Conservation (phyloP, 768 basidiomycete species). For the Tephrocybe sp. region DNA sequence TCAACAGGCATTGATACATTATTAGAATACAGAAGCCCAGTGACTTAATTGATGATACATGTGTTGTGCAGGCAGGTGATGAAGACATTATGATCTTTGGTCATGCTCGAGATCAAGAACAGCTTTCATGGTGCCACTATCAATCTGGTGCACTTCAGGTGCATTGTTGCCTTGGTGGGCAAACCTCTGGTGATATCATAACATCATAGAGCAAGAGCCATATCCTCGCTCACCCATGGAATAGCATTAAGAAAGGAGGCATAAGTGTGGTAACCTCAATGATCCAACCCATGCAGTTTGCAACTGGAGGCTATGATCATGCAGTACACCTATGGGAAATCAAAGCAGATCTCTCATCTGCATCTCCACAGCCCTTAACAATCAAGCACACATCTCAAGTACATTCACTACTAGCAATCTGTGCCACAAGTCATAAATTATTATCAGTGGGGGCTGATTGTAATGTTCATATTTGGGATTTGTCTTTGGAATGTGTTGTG, state of each 20-base stretch:
- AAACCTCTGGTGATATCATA: background rate
- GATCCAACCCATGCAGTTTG: slow-evolving; percentile 42
- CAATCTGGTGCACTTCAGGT: slow-evolving; percentile 22
- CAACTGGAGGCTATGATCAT: slow-evolving; percentile 51
- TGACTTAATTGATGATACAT: slow-evolving; percentile 44
- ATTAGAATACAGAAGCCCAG: slow-evolving; percentile 17
- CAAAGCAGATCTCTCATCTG: slow-evolving; percentile 29
- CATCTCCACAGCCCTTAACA: slow-evolving; percentile 28
- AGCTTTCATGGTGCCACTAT: slow-evolving; percentile 26
- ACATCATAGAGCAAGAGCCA: too few species aligned
- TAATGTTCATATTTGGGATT: slow-evolving; percentile 43
- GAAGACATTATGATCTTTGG: slow-evolving; percentile 32
- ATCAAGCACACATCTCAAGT: slow-evolving; percentile 44
- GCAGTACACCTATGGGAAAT: slow-evolving; percentile 48
- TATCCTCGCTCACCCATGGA: slow-evolving; percentile 28
- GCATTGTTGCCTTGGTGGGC: slow-evolving; percentile 3
- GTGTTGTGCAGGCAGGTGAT: slow-evolving; percentile 28
- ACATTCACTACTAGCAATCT: slow-evolving; percentile 41
- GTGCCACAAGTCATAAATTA: slow-evolving; percentile 47
- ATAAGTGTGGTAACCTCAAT: slow-evolving; percentile 43
- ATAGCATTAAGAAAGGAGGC: slow-evolving; percentile 36
- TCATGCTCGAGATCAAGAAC: slow-evolving; percentile 36
- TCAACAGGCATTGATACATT: slow-evolving; percentile 17
- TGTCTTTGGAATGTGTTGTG: slow-evolving; percentile 43
- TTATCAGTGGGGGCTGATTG: slow-evolving; percentile 50